Evolutionary conservation across 2,329 filamentous ascomycete genomes (phyloP).

Genomic region (Tolypocladium inflatum): DNA sequence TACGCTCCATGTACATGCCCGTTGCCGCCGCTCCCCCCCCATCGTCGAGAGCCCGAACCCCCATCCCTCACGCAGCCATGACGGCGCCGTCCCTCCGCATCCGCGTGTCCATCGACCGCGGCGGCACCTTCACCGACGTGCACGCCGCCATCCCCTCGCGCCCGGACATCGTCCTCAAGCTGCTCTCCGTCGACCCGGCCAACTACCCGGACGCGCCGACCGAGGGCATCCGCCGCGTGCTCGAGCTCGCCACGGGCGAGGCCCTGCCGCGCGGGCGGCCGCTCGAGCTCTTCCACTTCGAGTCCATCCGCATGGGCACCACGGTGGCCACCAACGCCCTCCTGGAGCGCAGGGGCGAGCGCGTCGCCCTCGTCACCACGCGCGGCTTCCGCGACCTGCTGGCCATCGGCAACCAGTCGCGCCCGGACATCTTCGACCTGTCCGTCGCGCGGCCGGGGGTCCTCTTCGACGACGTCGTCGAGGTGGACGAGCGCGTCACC

Average conservation of each 20-base stretch:
- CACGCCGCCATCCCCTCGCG: slow-evolving; percentile 55
- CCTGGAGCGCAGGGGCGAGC: slow-evolving; percentile 63
- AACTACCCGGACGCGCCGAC: slow-evolving; percentile 68
- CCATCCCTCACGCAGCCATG: slow-evolving; percentile 4
- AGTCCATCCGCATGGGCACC: slow-evolving; percentile 72
- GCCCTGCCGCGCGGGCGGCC: slow-evolving; percentile 21
- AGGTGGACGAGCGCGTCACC: slow-evolving; percentile 65
- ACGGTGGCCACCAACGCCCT: slow-evolving; percentile 71
- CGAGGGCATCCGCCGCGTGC: slow-evolving; percentile 53
- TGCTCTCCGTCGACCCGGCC: slow-evolving; percentile 60
- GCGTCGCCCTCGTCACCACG: slow-evolving; percentile 60
- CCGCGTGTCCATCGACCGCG: slow-evolving; percentile 24
- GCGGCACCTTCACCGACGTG: slow-evolving; percentile 60
- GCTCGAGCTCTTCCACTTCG: slow-evolving; percentile 28
- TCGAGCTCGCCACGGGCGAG: slow-evolving; percentile 21
- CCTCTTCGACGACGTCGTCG: slow-evolving; percentile 59
- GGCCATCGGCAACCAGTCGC: slow-evolving; percentile 63
- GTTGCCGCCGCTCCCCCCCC: not conserved
- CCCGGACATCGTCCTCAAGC: slow-evolving; percentile 61
- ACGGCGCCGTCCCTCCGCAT: slow-evolving; percentile 14
- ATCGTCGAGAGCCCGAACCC: not conserved
- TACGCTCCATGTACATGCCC: not conserved
- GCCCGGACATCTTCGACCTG: slow-evolving; percentile 65
- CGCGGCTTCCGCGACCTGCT: slow-evolving; percentile 65
- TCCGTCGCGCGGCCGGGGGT: slow-evolving; percentile 59